Evolutionary conservation across 176 grass and related monocot species (phyloP).

Genomic region (Carex parvula): DNA sequence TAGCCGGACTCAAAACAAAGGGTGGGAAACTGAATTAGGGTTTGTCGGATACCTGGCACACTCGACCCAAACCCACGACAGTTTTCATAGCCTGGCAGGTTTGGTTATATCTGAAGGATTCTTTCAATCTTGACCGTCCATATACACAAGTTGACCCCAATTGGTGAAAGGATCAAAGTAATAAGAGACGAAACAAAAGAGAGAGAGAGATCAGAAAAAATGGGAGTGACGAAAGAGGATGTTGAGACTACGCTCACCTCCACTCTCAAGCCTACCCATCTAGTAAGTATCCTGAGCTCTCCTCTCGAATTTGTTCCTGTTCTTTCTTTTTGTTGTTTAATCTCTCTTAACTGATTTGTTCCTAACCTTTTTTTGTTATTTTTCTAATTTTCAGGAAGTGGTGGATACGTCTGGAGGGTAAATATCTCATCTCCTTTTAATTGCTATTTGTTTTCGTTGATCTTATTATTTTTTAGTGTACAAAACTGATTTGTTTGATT

Average conservation of each 20-base stretch:
- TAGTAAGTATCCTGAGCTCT: slow-evolving; percentile 38
- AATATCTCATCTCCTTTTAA: not conserved
- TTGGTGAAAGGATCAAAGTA: not conserved
- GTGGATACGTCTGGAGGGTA: slow-evolving; percentile 95
- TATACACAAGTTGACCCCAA: not conserved
- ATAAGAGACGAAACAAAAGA: not conserved
- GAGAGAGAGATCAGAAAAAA: slow-evolving; percentile 15
- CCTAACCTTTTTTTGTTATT: not conserved
- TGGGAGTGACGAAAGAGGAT: slow-evolving; percentile 85
- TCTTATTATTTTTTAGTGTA: not conserved
- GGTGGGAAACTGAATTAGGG: not conserved
- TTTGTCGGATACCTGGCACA: not conserved
- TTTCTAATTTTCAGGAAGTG: slow-evolving; percentile 51
- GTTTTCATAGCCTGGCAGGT: not conserved
- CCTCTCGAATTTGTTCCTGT: not conserved
- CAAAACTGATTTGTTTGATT: slow-evolving; percentile 6
- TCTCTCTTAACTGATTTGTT: slow-evolving; percentile 39
- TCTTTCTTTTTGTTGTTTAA: not conserved
- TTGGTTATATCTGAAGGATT: not conserved
- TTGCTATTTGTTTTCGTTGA: not conserved
- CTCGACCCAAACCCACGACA: not conserved
- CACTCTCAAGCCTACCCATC: slow-evolving; percentile 59
- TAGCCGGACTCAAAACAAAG: no score
- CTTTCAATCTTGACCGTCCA: not conserved
- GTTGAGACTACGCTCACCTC: slow-evolving; percentile 73